These are phyloP conservation scores for Aspergillus proliferans DNA, from an alignment of 2,329 filamentous ascomycete genomes.

Conservation along the genomic window DNA sequence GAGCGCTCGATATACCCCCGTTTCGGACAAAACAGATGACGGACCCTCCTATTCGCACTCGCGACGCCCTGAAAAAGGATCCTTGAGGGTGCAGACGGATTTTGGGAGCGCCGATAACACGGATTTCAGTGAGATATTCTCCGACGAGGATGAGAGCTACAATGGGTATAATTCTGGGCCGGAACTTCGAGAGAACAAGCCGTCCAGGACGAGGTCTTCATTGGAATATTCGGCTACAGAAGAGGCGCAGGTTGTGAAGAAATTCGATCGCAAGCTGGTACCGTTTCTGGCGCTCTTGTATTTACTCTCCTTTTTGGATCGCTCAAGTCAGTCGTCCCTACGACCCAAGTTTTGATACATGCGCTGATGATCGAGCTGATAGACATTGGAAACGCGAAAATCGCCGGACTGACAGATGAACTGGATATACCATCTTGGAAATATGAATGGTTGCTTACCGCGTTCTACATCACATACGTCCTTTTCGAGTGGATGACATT, in stretches of 20 bases:
- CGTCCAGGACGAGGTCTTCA: conserved; percentile 16
- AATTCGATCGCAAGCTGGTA: conserved; percentile 72
- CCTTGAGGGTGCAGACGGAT: conserved; percentile 30
- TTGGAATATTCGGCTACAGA: conserved; percentile 53
- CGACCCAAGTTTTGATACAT: no score
- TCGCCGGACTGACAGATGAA: conserved; percentile 52
- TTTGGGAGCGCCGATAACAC: conserved; percentile 12
- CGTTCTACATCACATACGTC: conserved; percentile 61
- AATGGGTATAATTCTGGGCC: conserved; percentile 24
- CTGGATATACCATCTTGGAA: conserved; percentile 49
- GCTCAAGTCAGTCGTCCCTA: conserved; percentile 59
- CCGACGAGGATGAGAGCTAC: conserved; percentile 20
- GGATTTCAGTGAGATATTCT: conserved; percentile 4
- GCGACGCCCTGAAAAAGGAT: conserved; percentile 12
- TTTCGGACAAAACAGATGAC: conserved; percentile 26
- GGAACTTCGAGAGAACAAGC: conserved; percentile 10
- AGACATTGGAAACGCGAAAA: conserved; percentile 59
- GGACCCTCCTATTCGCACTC: conserved; percentile 11
- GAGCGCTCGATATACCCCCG: conserved; percentile 27
- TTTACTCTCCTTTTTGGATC: conserved; percentile 76
- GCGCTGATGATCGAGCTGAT: not conserved
- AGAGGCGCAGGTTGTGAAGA: conserved; percentile 62
- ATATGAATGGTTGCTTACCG: conserved; percentile 57
- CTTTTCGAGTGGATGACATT: conserved; percentile 62
- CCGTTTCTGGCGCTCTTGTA: conserved; percentile 77